Conservation (phyloP, 768 basidiomycete species). For the Chalciporus sphaerocephalus region DNA sequence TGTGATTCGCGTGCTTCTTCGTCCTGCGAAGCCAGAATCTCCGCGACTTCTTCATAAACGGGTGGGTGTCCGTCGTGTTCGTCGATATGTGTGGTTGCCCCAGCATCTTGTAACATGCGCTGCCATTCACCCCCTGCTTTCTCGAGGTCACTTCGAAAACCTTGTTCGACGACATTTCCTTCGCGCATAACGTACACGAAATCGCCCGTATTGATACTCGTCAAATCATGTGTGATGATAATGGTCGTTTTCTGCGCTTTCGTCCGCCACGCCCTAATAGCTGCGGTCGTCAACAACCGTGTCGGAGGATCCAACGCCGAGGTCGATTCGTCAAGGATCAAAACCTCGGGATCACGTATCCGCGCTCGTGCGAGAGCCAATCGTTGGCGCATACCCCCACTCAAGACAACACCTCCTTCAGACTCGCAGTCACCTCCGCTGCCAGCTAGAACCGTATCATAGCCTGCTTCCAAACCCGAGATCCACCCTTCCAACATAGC, state of each 20-base stretch:
- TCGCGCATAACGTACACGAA: constrained; percentile 91
- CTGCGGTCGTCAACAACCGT: constrained; percentile 78
- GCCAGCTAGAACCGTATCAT: constrained; percentile 64
- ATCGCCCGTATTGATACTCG: constrained; percentile 68
- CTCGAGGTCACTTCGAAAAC: constrained; percentile 80
- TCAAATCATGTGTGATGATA: constrained; percentile 88
- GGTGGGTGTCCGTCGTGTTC: constrained; percentile 25
- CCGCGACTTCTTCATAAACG: constrained; percentile 39
- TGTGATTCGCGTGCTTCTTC: constrained; percentile 33
- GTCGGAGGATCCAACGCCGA: constrained; percentile 85
- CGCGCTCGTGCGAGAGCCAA: constrained; percentile 85
- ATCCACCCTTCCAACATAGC: constrained; percentile 89
- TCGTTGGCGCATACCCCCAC: constrained; percentile 90
- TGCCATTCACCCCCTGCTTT: constrained; percentile 60
- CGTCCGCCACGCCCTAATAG: constrained; percentile 54
- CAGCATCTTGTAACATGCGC: constrained; percentile 64
- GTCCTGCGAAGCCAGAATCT: constrained; percentile 44
- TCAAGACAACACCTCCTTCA: constrained; percentile 64
- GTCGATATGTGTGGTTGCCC: constrained; percentile 43
- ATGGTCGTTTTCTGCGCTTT: constrained; percentile 57
- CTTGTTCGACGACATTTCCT: constrained; percentile 80
- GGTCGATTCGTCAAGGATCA: constrained; percentile 86
- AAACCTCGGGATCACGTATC: constrained; percentile 78
- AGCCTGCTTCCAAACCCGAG: constrained; percentile 76
- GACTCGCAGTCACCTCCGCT: constrained; percentile 39